phyloP scores from a whole-genome alignment of 2,329 filamentous ascomycete genomes.

The Clonostachys chloroleuca region DNA sequence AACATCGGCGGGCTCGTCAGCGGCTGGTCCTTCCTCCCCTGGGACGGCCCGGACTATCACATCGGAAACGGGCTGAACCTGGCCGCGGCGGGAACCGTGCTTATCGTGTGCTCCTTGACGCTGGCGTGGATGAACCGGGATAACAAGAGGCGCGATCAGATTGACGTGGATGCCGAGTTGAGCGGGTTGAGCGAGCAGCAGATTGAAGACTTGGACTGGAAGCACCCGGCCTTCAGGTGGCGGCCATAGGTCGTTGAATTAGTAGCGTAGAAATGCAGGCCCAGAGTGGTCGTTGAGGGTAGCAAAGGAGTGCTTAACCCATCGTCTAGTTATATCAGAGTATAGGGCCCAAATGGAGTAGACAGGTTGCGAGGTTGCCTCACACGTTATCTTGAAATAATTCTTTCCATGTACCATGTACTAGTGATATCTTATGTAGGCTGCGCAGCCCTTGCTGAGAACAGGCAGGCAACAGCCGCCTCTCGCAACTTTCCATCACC shows the following conservation, averaged over 20 bases:
- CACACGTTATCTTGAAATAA: too few species aligned
- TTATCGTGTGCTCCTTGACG: slow-evolving; percentile 43
- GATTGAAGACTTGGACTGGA: slow-evolving; percentile 60
- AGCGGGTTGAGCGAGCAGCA: slow-evolving; percentile 45
- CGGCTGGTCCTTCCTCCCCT: slow-evolving; percentile 61
- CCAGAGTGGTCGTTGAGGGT: too few species aligned
- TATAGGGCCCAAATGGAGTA: too few species aligned
- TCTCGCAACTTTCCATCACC: too few species aligned
- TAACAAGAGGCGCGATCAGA: slow-evolving; percentile 38
- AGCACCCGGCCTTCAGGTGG: slow-evolving; percentile 63
- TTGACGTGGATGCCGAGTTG: slow-evolving; percentile 35
- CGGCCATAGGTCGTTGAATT: slow-evolving; percentile 4
- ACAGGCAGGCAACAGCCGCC: too few species aligned
- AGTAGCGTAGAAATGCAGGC: too few species aligned
- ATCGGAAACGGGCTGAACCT: slow-evolving; percentile 71
- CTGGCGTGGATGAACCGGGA: slow-evolving; percentile 58
- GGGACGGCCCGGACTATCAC: slow-evolving; percentile 60
- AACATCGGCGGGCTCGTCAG: slow-evolving; percentile 67
- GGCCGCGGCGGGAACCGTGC: slow-evolving; percentile 45
- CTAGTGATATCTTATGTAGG: too few species aligned
- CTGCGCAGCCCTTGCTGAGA: too few species aligned
- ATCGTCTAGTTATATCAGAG: too few species aligned
- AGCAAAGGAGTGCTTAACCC: too few species aligned
- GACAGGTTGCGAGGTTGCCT: too few species aligned
- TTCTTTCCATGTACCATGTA: too few species aligned